Base-by-base conservation (phyloP, 495 filamentous ascomycete species). In the Neurospora intermedia region DNA sequence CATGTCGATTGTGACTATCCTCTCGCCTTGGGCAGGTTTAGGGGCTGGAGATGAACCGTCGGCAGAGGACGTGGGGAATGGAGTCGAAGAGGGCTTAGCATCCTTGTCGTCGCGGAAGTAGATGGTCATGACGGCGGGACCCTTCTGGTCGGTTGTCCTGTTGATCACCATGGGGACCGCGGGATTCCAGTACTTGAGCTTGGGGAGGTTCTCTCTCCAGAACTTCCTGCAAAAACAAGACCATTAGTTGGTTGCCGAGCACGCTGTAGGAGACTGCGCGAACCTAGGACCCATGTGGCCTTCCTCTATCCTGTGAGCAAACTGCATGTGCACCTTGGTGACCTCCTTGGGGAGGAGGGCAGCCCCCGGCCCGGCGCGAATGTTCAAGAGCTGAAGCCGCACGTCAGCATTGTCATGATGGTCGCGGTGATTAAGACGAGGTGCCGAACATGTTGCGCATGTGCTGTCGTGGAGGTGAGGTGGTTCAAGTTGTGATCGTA, bases 111-210 rank as follows among this genome's bases (percentile, higher is more conserved):
- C 78, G 75, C 81, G 78, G 79, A 92, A 94, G 84, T 93, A 93
- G 71, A 99, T 84, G 73, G 90, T 91, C 81, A 98, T 83, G 2
- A 82, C 88, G 6, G 94, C 89, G 2, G 87, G 89, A 45, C 84
- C 89, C 69, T 77, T 80, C 70, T 88, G 82, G 35, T 91, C 83
- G 23, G 73, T 59, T 27, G 85, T 89, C 69, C 93, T 91, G 76
- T 88, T 88, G 71, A 98, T 89, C 43, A 91, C 90, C 89, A 98
- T 95, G 18, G 88, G 87, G 18, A 98, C 80, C 9, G 88, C 84
- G 0, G 96, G 96, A 80, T 99, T 99, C 85, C 96, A 91, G 85
- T 91, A 98, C 86, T 99, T 97, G 35, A 99, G 85, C 75, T 93
- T 88, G 2, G 92, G 92, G 42, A 99, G 89, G 76, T 88, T 91